Base-by-base conservation (phyloP, 495 filamentous ascomycete species). In the Penicillium ucsense region DNA sequence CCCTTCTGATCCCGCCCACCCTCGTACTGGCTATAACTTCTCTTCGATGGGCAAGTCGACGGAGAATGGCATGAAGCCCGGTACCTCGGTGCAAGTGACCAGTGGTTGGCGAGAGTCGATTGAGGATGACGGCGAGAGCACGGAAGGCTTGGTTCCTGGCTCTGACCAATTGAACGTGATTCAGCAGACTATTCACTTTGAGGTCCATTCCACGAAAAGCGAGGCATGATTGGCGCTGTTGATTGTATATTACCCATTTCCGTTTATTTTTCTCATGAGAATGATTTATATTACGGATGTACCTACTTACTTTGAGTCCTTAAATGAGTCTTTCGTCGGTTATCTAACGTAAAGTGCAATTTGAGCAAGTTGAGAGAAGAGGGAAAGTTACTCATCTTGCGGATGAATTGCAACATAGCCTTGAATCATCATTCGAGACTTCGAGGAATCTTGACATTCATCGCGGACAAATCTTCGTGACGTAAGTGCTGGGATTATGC, bases 101-200 rank as follows among this genome's bases (percentile, higher is more conserved):
- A 53, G 28, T 40, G 56, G 54, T 34, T 52, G 57, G 52, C 46
- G 50, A 10, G 54, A 58, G 28, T 43, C 52, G 3, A 12, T 31
- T n/a, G 46, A 45, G 41, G 57, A 49, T 10, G 57, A 61, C 20
- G 46, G 45, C 5, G 57, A 61, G 38, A 61, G 57, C 41, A 53
- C 48, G 47, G 46, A 57, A 43, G 51, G 47, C 4, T 37, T 61
- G 9, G 57, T 61, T 5, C 47, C 41, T 5, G 32, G 27, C 7
- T 29, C 41, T 9, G 31, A 35, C 4, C 50, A 50, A 35, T 50
- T 48, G n/a, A 54, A 54, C 49, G 49, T 49, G 12, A 54, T 61
- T 37, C 51, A 54, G 31, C 48, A 55, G 45, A 61, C 57, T 33
- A 49, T 61, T 20, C 48, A 61, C 28, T 54, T 61, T 31, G 55